Percentiles rank a stretch among this genome's conserved stretches.
Evolutionary conservation across 345 rosid species (phyloP).

Genomic region (Psidium friedrichsthalianum): DNA sequence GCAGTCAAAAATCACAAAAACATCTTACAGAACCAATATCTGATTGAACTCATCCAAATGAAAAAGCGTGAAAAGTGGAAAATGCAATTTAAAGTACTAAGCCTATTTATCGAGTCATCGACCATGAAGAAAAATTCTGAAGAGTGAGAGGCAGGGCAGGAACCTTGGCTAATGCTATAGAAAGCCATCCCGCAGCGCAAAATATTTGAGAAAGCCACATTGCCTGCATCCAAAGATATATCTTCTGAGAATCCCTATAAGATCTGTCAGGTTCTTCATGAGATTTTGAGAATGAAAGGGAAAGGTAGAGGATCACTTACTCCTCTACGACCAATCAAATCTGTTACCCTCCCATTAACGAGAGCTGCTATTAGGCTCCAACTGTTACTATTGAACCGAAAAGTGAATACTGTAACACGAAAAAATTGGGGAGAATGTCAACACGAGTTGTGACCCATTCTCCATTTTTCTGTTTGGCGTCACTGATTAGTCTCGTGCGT

Average conservation of each 20-base stretch:
- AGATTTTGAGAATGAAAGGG: not conserved
- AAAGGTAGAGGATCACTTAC: not conserved
- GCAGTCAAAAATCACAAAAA: not conserved
- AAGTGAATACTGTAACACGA: constrained; percentile 15
- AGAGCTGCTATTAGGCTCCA: constrained; percentile 15
- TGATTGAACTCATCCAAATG: no score
- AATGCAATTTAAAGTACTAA: no score
- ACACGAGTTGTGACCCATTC: no score
- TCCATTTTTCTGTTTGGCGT: no score
- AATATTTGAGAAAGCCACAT: constrained; percentile 24
- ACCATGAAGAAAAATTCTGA: not conserved
- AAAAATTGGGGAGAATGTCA: not conserved
- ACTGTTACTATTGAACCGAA: constrained; percentile 13
- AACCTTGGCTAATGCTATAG: constrained; percentile 38
- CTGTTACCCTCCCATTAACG: not conserved
- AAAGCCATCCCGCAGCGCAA: constrained; percentile 37
- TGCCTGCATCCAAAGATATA: not conserved
- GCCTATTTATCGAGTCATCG: not conserved
- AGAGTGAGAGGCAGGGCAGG: no score
- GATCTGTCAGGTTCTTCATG: not conserved
- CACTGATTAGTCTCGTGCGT: not conserved
- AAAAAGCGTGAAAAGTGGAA: no score
- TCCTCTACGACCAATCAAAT: not conserved
- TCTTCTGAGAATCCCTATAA: no score
- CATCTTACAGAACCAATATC: not conserved